phyloP scores from a whole-genome alignment of 768 basidiomycete genomes.

The Russula abietina region DNA sequence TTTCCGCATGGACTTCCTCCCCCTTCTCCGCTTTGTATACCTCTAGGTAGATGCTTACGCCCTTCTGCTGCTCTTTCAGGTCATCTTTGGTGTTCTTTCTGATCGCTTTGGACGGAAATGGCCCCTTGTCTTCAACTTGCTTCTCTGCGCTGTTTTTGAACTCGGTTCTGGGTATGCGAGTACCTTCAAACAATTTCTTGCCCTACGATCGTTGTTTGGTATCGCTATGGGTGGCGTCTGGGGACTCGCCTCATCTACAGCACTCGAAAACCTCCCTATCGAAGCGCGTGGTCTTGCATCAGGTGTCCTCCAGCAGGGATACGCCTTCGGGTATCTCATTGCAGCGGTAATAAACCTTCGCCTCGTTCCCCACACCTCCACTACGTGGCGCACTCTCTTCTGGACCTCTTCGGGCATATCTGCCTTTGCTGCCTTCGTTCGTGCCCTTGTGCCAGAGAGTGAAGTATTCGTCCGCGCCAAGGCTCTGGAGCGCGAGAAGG shows the following conservation, averaged over 20 bases:
- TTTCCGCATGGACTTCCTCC: not conserved
- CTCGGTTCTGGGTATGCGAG: conserved; percentile 76
- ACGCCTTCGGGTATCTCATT: conserved; percentile 82
- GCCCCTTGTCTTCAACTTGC: conserved; percentile 75
- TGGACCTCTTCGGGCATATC: conserved; percentile 76
- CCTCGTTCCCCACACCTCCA: conserved; percentile 39
- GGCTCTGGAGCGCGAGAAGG: conserved; percentile 42
- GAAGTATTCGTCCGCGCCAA: conserved; percentile 63
- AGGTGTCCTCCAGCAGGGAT: conserved; percentile 85
- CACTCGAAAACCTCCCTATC: conserved; percentile 84
- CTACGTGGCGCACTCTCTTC: conserved; percentile 70
- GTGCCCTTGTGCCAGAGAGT: conserved; percentile 72
- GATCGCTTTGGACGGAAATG: conserved; percentile 93
- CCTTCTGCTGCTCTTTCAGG: conserved; percentile 22
- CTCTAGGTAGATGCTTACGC: conserved; percentile 2
- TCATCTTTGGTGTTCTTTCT: conserved; percentile 76
- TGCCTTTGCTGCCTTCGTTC: conserved; percentile 59
- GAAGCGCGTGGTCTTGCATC: conserved; percentile 82
- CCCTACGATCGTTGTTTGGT: conserved; percentile 78
- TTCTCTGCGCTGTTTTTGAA: conserved; percentile 68
- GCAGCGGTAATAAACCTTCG: conserved; percentile 79
- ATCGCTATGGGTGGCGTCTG: conserved; percentile 88
- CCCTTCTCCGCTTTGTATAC: not conserved
- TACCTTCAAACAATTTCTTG: conserved; percentile 75
- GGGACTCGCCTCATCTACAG: conserved; percentile 76